Percentiles rank a stretch among this genome's conserved stretches.
phyloP scores from a whole-genome alignment of 2,329 filamentous ascomycete genomes.

The Fusarium sp. region DNA sequence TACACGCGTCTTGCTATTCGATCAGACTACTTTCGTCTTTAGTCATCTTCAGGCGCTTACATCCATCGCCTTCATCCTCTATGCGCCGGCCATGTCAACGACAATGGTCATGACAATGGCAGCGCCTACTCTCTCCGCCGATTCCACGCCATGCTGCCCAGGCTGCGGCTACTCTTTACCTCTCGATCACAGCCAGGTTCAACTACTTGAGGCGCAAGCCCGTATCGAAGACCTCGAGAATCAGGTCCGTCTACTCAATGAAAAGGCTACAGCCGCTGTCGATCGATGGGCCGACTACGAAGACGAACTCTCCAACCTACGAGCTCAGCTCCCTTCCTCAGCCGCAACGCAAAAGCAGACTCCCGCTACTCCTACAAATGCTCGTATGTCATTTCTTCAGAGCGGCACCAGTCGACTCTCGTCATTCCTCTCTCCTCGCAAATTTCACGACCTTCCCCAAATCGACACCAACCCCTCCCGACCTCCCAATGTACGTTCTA shows the following conservation, averaged over 20 bases:
- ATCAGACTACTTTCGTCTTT: neutral
- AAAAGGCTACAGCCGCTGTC: constrained; percentile 74
- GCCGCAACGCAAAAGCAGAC: constrained; percentile 24
- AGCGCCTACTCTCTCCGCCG: constrained; percentile 40
- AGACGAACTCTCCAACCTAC: constrained; percentile 75
- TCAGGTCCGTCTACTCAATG: constrained; percentile 75
- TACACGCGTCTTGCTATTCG: neutral
- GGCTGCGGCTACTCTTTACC: constrained; percentile 60
- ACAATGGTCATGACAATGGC: constrained; percentile 53
- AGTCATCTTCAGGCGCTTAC: neutral
- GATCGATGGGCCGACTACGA: constrained; percentile 82
- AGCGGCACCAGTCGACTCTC: constrained; percentile 59
- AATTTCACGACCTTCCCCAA: constrained; percentile 53
- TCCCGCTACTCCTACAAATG: constrained; percentile 43
- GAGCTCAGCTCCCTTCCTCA: constrained; percentile 51
- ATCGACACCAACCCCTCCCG: constrained; percentile 33
- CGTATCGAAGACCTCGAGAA: constrained; percentile 76
- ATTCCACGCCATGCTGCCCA: constrained; percentile 57
- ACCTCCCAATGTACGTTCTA: constrained; percentile 26
- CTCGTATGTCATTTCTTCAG: constrained; percentile 59
- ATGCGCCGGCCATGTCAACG: constrained; percentile 38
- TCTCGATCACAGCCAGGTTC: constrained; percentile 52
- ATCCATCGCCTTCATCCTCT: neutral
- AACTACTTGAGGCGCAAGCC: constrained; percentile 65
- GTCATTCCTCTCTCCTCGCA: constrained; percentile 59